phyloP scores from a whole-genome alignment of 2,329 filamentous ascomycete genomes.

The Uncinocarpus reesii region DNA sequence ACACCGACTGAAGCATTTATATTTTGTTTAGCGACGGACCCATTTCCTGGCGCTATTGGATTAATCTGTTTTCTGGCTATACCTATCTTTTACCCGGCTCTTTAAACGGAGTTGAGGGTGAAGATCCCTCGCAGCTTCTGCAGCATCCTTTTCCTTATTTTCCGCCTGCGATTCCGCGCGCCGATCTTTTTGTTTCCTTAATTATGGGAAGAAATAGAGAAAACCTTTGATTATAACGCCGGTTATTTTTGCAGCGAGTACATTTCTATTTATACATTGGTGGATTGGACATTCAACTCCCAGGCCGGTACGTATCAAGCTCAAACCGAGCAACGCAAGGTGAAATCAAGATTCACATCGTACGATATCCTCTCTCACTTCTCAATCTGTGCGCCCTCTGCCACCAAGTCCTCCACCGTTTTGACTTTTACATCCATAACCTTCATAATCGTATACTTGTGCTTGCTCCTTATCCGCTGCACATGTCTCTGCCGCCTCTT shows the following conservation, averaged over 20 bases:
- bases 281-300: background rate
- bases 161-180: background rate
- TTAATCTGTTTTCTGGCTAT: background rate
- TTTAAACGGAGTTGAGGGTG: background rate
- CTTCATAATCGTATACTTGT: constrained; percentile 73
- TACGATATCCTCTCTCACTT: constrained; percentile 17
- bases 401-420: constrained; percentile 44
- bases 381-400: constrained; percentile 33
- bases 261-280: constrained; percentile 9
- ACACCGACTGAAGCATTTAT: background rate
- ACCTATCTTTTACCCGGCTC: background rate
- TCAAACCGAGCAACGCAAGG: background rate
- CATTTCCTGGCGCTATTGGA: background rate
- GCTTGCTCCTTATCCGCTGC: constrained; percentile 77
- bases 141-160: constrained; percentile 1
- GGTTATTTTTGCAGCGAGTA: constrained; percentile 5
- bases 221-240: constrained; percentile 3
- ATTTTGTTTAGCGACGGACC: background rate
- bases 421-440: constrained; percentile 71
- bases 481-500: constrained; percentile 60
- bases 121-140: background rate
- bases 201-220: constrained; percentile 2
- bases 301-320: background rate
- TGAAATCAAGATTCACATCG: background rate
- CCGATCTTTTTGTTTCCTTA: background rate